Evolutionary conservation across 176 grass and related monocot genomes (phyloP), one percentile per base, ranked within the genome.

Genomic region (Eleusine coracana): DNA sequence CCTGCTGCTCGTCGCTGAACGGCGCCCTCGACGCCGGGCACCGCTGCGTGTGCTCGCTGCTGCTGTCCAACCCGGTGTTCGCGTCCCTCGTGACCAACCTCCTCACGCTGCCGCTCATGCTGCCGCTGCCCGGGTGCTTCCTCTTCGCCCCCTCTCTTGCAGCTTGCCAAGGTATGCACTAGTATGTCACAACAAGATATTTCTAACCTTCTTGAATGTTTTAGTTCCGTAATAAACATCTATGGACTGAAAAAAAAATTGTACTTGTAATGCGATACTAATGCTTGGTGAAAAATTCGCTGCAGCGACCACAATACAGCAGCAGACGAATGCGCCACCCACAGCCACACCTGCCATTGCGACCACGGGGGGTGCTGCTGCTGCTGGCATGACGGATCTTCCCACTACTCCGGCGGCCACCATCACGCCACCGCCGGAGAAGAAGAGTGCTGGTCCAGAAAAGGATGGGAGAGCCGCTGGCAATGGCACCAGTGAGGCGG

Each of bases 1-100:
- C 61, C 48, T 86, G 85, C 77, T 86, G 85, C 85, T 44, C 70
- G 27, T 80, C 77, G 49, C 84, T 86, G 69, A 80, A 86, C 84
- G 4, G 41, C 45, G 84, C 77, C 23, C 44, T 86, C 12, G 84
- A 86, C 77, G 84, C 84, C 36, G 60, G 84, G 14, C 84, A 62
- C 69, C 77, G 70, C 48, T 86, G 76, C 77, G 48, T 80, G n/a
- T 86, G 84, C 84, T 80, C 84, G 69, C 46, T 86, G 59, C 76
- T 80, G 29, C 84, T 80, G 76, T 14, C 69, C 68, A 86, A 58
- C 69, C 7, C 36, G 4, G 68, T 86, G 59, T 59, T 80, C 59
- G 84, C 70, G 11, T 45, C 76, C 46, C 84, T 86, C 84, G 67
- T 78, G 21, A 69, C 69, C 68, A 74, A 27, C 23, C 76, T 80